These are phyloP conservation scores for Solanum etuberosum DNA, from an alignment of 257 asterid species.

Conservation along the genomic window DNA sequence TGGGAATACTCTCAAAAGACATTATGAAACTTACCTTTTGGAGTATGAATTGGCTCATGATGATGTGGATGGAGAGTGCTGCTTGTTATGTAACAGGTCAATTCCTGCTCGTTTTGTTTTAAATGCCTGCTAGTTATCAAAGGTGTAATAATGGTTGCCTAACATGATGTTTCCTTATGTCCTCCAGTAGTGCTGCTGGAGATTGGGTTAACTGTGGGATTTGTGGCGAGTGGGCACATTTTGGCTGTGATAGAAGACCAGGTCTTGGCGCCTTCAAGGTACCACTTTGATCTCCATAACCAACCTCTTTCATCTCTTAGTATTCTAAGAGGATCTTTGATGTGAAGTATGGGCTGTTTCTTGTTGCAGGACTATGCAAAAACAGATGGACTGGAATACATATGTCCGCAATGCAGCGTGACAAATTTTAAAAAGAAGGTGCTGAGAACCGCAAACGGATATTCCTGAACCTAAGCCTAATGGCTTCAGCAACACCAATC, in stretches of 20 bases:
- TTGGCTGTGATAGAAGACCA: slow-evolving; percentile 91
- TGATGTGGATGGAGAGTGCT: slow-evolving; percentile 98
- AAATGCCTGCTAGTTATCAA: neutral
- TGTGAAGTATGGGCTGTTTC: neutral
- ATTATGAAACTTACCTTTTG: slow-evolving; percentile 91
- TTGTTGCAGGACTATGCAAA: slow-evolving; percentile 87
- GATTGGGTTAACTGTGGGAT: slow-evolving; percentile 99
- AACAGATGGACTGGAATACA: slow-evolving; percentile 97
- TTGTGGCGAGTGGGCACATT: slow-evolving; percentile 99
- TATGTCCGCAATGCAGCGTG: slow-evolving; percentile 95
- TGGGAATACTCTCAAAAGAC: slow-evolving; percentile 95
- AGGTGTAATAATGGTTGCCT: slow-evolving; percentile 3
- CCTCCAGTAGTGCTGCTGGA: slow-evolving; percentile 95
- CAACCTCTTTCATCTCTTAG: neutral
- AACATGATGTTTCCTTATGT: slow-evolving; percentile 10
- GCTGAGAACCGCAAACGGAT: slow-evolving; percentile 60
- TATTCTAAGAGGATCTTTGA: neutral
- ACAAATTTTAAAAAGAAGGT: slow-evolving; percentile 75
- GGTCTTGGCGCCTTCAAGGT: slow-evolving; percentile 99
- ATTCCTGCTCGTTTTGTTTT: neutral
- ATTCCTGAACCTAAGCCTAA: slow-evolving; percentile 25
- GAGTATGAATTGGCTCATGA: slow-evolving; percentile 98
- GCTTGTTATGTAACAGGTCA: slow-evolving; percentile 93
- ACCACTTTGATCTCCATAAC: neutral
- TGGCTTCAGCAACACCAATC: neutral